Conservation (phyloP, 768 basidiomycete species). For the Mycena kentingensis region DNA sequence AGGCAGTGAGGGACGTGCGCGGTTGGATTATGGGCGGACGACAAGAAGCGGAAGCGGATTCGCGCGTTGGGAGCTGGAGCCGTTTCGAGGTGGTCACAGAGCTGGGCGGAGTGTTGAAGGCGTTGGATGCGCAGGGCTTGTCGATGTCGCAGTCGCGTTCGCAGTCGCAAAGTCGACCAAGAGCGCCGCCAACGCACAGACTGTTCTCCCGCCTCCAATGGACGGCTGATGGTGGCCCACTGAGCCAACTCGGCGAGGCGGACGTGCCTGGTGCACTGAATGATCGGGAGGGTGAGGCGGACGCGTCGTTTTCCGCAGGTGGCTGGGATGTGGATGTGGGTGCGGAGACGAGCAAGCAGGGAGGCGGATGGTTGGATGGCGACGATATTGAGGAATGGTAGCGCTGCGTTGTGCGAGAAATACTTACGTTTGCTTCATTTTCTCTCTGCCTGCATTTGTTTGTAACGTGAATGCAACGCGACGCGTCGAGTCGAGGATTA, state of each 20-base stretch:
- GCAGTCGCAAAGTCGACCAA: constrained; percentile 14
- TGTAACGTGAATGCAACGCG: not conserved
- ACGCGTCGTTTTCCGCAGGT: constrained; percentile 13
- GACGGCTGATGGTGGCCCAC: constrained; percentile 33
- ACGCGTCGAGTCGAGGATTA: not conserved
- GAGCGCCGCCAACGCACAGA: constrained; percentile 39
- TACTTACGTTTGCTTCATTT: not conserved
- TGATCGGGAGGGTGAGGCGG: constrained; percentile 11
- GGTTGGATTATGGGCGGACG: constrained; percentile 53
- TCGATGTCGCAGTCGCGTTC: too few species aligned
- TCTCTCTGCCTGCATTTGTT: not conserved
- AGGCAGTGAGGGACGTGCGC: constrained; percentile 55
- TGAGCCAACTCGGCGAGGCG: constrained; percentile 37
- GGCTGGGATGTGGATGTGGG: constrained; percentile 29
- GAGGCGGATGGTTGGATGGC: constrained; percentile 34
- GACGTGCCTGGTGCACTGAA: constrained; percentile 30
- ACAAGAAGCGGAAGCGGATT: not conserved
- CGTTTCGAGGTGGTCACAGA: constrained; percentile 53
- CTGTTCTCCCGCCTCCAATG: constrained; percentile 59
- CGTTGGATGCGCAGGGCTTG: constrained; percentile 45
- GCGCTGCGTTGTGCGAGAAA: not conserved
- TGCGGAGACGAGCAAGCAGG: constrained; percentile 37
- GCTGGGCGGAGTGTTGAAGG: constrained; percentile 60
- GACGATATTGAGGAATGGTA: constrained; percentile 33
- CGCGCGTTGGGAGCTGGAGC: constrained; percentile 41